These are phyloP conservation scores for Calonectria leucothoes DNA, from an alignment of 2,329 filamentous ascomycete species.

Conservation along the genomic window DNA sequence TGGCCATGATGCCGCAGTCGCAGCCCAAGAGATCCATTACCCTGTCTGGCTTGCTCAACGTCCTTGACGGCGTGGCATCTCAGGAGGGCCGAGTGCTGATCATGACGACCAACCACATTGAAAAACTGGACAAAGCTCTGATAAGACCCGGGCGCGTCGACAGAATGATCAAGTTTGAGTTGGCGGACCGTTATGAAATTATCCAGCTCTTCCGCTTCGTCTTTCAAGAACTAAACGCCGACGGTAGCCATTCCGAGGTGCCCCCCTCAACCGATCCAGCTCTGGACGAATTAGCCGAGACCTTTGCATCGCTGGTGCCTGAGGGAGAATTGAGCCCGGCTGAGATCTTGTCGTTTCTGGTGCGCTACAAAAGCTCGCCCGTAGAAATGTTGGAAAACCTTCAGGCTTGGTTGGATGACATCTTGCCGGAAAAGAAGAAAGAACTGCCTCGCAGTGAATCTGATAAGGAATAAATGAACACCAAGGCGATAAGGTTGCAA, in stretches of 20 bases:
- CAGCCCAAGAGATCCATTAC: neutral
- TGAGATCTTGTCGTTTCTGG: neutral
- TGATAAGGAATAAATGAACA: neutral
- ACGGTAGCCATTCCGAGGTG: neutral
- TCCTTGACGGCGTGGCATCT: constrained; percentile 75
- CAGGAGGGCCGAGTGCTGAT: constrained; percentile 76
- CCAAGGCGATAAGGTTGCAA: too few relatives aligned
- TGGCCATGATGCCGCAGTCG: neutral
- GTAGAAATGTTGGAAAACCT: neutral
- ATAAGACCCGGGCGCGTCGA: constrained; percentile 6
- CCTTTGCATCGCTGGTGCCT: neutral
- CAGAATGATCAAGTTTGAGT: neutral
- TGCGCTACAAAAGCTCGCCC: neutral
- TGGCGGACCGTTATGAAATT: neutral
- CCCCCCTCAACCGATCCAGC: neutral
- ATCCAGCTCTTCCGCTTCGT: neutral
- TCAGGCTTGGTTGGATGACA: neutral
- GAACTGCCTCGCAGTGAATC: too few relatives aligned
- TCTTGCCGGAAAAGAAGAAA: neutral
- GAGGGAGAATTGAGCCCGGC: constrained; percentile 1
- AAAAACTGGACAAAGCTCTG: constrained; percentile 12
- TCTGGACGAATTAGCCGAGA: neutral
- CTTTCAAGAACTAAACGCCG: neutral
- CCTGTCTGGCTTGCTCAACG: constrained; percentile 33
- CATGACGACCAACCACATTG: constrained; percentile 73